Base-by-base conservation (phyloP, 352 stramenopile species). In the Globisporangium perplexum region DNA sequence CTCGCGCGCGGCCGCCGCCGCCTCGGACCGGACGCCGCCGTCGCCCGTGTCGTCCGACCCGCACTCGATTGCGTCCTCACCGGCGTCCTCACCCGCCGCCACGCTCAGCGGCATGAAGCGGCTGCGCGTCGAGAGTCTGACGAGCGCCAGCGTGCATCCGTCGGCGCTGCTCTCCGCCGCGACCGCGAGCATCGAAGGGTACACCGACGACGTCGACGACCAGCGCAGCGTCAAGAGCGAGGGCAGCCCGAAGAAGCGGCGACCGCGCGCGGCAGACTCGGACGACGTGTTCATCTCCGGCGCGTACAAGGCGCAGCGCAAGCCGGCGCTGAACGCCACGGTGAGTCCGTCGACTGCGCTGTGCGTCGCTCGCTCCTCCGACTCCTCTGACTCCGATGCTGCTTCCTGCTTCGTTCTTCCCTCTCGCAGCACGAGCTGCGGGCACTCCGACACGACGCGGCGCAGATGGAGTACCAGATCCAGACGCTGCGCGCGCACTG, bases 381-480 rank as follows among this genome's bases (percentile, higher is more conserved):
- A n/a, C n/a, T 26, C 18, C 17, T 35, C 36, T 53, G 33, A 39
- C 33, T 17, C 11, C 12, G 35, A 24, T 14, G 0, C 39, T n/a
- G 49, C 45, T 41, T 41, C 48, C 17, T 49, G 2, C 23, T n/a
- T 50, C 1, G 5, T 8, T 6, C 10, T 7, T 50, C 1, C 10
- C 7, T 6, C 10, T 7, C 33, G 20, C 47, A 79, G 73, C 71
- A 85, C 55, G 76, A 87, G 39, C 64, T 87, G 28, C 71, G 73
- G 0, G 54, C 55, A 24, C 53, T 87, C 1, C 76, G 76, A 20
- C 67, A 76, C 31, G 69, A 87, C 48, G 60, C 68, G 10, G 61
- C 62, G 0, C 55, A 57, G 17, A 68, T 87, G 65, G 71, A 77
- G 42, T 38, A 66, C 4, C 59, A 77, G 44, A 57, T 87, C 31